Base-by-base conservation (phyloP, 2,329 filamentous ascomycete species). In the Microdochium bolleyi region DNA sequence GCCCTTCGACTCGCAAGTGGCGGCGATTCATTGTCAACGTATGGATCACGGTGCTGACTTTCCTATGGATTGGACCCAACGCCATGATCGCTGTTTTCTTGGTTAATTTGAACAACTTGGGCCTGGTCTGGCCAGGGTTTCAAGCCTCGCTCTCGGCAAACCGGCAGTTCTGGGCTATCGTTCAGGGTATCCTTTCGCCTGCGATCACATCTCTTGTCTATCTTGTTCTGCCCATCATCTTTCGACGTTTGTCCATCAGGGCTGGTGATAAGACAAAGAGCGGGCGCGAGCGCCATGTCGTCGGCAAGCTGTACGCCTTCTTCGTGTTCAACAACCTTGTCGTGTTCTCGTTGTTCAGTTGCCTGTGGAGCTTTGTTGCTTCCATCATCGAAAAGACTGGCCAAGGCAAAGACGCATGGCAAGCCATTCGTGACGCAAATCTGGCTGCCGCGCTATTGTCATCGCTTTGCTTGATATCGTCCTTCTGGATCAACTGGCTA, bases 261-360 rank as follows among this genome's bases (percentile, higher is more conserved):
- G 88, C 89, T 3, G 94, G 94, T 57, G 92, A 97, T 65, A 80
- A 88, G 58, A 95, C 90, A 49, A 99, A 97, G 72, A 95, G 89
- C 0, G 89, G 89, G 24, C 84, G 94, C 52, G 94, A 99, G 67
- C 81, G 90, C 27, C 92, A 97, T 67, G 94, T 99, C 51, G 79
- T 94, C 54, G 85, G 83, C 57, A 95, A 95, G 69, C 79, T 99
- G 2, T 99, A 95, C 70, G 81, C 88, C 19, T 99, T 99, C 73
- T 99, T 99, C 70, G 82, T 96, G 51, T 91, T 99, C 77, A 99
- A 99, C 79, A 97, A 97, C 65, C 71, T 99, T 52, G 75, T 99
- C 59, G 85, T 97, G 54, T 97, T 97, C 70, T 96, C 92, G 11
- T 75, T 96, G 14, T 97, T 97, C 69, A 89, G 88, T 48, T 84